A percentile compares a stretch with the other conserved stretches of the same genome.
Evolutionary conservation across 208 protist genomes (phyloP).

Genomic region (Trypanosoma rangeli): DNA sequence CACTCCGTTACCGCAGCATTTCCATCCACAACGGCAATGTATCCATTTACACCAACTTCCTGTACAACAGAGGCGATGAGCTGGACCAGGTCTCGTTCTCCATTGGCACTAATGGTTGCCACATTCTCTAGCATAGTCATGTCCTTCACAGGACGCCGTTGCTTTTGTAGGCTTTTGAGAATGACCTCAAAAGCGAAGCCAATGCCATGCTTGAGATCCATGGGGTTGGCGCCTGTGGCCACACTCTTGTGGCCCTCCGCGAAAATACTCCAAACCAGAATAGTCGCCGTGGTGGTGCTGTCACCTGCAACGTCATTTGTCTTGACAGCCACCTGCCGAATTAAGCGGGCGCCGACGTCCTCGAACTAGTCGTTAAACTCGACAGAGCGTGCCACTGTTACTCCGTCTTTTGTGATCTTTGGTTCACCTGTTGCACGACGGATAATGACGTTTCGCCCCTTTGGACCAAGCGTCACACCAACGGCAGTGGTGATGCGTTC

Average conservation of each 20-base stretch:
- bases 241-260: constrained; percentile 98
- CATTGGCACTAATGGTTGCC: constrained; percentile 99
- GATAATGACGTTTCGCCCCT: constrained; percentile 98
- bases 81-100: constrained; percentile 96
- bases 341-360: constrained; percentile 98
- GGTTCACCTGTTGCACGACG: constrained; percentile 97
- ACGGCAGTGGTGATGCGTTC: constrained; percentile 97
- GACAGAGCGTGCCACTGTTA: constrained; percentile 99
- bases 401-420: constrained; percentile 99
- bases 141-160: constrained; percentile 96
- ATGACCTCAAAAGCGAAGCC: constrained; percentile 93
- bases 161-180: constrained; percentile 87
- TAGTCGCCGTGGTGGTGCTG: constrained; percentile 99
- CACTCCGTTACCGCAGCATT: constrained; percentile 97
- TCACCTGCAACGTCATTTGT: constrained; percentile 98
- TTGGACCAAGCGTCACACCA: constrained; percentile 98
- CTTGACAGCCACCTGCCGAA: constrained; percentile 96
- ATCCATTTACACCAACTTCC: constrained; percentile 98
- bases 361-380: constrained; percentile 98
- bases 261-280: constrained; percentile 98
- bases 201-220: constrained; percentile 99
- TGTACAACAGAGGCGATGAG: constrained; percentile 98
- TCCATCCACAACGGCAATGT: constrained; percentile 99
- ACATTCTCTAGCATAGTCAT: constrained; percentile 92
- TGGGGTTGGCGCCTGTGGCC: constrained; percentile 99